A percentile compares a stretch with the other conserved stretches of the same genome.
Evolutionary conservation across 257 asterid genomes (phyloP).

Genomic region (Galeopsis tetrahit): DNA sequence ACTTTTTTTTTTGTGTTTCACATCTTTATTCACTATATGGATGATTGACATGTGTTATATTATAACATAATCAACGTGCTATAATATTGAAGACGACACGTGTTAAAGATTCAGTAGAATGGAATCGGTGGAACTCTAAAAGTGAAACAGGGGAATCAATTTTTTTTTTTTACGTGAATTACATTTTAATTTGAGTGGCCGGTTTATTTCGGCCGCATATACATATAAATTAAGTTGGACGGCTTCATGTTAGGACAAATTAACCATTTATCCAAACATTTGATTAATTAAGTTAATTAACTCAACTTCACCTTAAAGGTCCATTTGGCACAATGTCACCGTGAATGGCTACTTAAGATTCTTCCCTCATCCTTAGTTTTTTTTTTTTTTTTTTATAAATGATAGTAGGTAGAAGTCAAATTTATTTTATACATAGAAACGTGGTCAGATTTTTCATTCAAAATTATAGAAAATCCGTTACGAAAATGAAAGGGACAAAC

Average conservation of each 20-base stretch:
- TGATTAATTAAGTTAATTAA: conserved; percentile 9
- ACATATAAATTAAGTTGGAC: conserved; percentile 13
- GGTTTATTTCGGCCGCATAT: conserved; percentile 36
- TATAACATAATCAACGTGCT: too few relatives aligned
- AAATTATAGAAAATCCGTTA: neutral
- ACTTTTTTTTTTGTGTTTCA: too few relatives aligned
- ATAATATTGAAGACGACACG: too few relatives aligned
- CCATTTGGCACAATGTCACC: conserved; percentile 34
- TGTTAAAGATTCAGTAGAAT: too few relatives aligned
- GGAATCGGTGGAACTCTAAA: too few relatives aligned
- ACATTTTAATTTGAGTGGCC: neutral
- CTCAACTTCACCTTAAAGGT: conserved; percentile 32
- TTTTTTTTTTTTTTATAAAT: neutral
- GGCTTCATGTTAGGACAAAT: conserved; percentile 8
- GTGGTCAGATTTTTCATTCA: neutral
- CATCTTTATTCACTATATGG: too few relatives aligned
- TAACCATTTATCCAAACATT: neutral
- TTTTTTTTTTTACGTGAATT: too few relatives aligned
- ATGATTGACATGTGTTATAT: too few relatives aligned
- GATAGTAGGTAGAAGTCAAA: neutral
- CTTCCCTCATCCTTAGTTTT: neutral
- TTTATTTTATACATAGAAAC: conserved; percentile 8
- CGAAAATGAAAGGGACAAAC: neutral
- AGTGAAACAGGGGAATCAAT: too few relatives aligned
- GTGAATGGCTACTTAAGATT: conserved; percentile 20